Evolutionary conservation across 805 yeast species (phyloP).

Genomic region (Lachancea nothofagi): DNA sequence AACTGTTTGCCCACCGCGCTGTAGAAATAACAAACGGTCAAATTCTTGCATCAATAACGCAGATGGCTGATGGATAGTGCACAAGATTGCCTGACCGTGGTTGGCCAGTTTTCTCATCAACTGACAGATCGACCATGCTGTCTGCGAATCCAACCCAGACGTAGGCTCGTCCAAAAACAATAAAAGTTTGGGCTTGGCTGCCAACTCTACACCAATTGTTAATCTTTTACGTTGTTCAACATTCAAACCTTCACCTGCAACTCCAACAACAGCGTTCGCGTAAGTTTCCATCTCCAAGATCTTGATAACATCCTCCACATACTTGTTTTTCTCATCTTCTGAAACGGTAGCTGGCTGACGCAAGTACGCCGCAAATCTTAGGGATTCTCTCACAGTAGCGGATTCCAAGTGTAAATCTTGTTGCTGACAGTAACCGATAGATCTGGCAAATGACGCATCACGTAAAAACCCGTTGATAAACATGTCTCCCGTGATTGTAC

Average conservation of each 20-base stretch:
- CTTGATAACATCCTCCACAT: conserved; percentile 63
- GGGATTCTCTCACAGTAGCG: conserved; percentile 69
- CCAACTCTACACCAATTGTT: conserved; percentile 68
- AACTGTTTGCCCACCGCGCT: conserved; percentile 73
- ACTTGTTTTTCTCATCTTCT: conserved; percentile 52
- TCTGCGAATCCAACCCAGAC: conserved; percentile 63
- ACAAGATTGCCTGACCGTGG: conserved; percentile 69
- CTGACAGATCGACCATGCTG: conserved; percentile 64
- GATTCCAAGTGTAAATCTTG: conserved; percentile 70
- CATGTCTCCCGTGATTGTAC: conserved; percentile 67
- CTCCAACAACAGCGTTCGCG: conserved; percentile 77
- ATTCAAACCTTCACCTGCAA: conserved; percentile 64
- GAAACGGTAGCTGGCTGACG: conserved; percentile 62
- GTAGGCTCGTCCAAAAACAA: conserved; percentile 69
- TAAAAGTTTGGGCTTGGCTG: conserved; percentile 59
- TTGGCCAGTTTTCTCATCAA: conserved; percentile 61
- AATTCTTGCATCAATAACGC: conserved; percentile 63
- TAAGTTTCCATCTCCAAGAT: conserved; percentile 63
- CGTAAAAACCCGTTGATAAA: conserved; percentile 63
- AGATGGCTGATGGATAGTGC: conserved; percentile 77
- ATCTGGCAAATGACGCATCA: conserved; percentile 63
- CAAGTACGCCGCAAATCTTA: conserved; percentile 62
- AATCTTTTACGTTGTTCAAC: conserved; percentile 65
- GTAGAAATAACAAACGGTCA: conserved; percentile 60
- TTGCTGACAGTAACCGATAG: conserved; percentile 78